Evolutionary conservation across 805 yeast genomes (phyloP).

Genomic region (Sugiyamaella floridensis): DNA sequence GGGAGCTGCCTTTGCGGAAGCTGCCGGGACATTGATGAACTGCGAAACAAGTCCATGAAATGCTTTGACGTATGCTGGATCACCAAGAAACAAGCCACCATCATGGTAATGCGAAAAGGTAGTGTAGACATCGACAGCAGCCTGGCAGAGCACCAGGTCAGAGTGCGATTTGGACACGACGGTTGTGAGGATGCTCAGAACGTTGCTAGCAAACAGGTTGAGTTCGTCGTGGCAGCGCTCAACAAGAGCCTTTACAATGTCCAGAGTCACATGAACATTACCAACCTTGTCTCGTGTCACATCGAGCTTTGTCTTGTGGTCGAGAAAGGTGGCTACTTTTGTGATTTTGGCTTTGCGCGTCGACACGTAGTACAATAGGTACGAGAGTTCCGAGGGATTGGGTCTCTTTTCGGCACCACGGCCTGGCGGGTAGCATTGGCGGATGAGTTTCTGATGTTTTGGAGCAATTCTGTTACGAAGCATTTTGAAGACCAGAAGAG

Average conservation of each 20-base stretch:
- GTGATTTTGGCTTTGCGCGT: constrained; percentile 83
- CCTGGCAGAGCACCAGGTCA: constrained; percentile 57
- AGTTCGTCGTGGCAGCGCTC: constrained; percentile 74
- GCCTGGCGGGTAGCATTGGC: constrained; percentile 81
- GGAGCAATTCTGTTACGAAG: constrained; percentile 34
- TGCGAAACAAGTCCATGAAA: constrained; percentile 35
- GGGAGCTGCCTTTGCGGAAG: constrained; percentile 30
- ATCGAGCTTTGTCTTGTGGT: constrained; percentile 55
- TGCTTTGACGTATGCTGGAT: constrained; percentile 45
- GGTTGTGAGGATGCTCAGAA: constrained; percentile 50
- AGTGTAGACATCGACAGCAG: constrained; percentile 23
- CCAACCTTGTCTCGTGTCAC: constrained; percentile 59
- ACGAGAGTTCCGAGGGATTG: constrained; percentile 84
- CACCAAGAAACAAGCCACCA: constrained; percentile 59
- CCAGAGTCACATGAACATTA: constrained; percentile 75
- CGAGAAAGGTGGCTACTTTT: constrained; percentile 69
- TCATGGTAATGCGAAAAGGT: constrained; percentile 47
- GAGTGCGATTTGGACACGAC: constrained; percentile 40
- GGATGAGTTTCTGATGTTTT: constrained; percentile 82
- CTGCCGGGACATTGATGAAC: constrained; percentile 6
- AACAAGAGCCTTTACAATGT: constrained; percentile 60
- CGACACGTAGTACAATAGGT: constrained; percentile 81
- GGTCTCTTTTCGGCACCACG: constrained; percentile 82
- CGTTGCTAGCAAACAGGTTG: constrained; percentile 69
- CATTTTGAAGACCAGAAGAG: background rate